A percentile compares a stretch with the other conserved stretches of the same genome.
Conservation (phyloP, 805 yeast species). For the Torulaspora indica region DNA sequence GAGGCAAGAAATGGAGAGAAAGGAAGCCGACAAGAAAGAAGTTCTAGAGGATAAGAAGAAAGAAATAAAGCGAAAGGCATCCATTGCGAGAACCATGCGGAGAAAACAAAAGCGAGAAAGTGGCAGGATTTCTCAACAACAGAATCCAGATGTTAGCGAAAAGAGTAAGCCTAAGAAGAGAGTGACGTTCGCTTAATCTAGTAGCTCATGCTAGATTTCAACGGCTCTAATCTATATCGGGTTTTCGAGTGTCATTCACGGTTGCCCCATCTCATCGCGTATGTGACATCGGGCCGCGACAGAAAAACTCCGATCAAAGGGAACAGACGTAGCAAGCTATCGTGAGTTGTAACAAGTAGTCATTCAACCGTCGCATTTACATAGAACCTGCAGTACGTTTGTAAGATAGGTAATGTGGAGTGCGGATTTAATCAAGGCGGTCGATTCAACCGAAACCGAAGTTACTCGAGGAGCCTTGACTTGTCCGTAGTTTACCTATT, state of each 20-base stretch:
- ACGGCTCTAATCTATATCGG: not conserved
- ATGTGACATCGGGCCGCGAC: constrained; percentile 2
- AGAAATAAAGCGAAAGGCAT: constrained; percentile 69
- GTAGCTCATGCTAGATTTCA: not conserved
- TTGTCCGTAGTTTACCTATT: not conserved
- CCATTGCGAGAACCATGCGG: constrained; percentile 63
- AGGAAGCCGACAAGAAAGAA: constrained; percentile 63
- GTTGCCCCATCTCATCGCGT: constrained; percentile 4
- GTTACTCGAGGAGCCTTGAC: not conserved
- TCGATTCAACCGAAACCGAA: not conserved
- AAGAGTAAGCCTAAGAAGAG: constrained; percentile 37
- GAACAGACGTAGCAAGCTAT: not conserved
- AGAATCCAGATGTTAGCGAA: constrained; percentile 19
- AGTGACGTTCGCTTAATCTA: constrained; percentile 46
- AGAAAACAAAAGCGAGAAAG: constrained; percentile 45
- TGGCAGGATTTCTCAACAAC: constrained; percentile 9
- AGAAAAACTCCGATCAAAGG: not conserved
- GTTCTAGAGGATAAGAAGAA: constrained; percentile 71
- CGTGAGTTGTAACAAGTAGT: not conserved
- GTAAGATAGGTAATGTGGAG: not conserved
- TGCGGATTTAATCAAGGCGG: not conserved
- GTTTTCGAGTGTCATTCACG: not conserved
- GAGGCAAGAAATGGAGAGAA: constrained; percentile 79
- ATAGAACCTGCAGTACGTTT: not conserved
- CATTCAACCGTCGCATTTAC: not conserved